A percentile compares a stretch with the other conserved stretches of the same genome.
Conservation (phyloP, 140 eudicot genomes). For the Ambrosia hybrid region DNA sequence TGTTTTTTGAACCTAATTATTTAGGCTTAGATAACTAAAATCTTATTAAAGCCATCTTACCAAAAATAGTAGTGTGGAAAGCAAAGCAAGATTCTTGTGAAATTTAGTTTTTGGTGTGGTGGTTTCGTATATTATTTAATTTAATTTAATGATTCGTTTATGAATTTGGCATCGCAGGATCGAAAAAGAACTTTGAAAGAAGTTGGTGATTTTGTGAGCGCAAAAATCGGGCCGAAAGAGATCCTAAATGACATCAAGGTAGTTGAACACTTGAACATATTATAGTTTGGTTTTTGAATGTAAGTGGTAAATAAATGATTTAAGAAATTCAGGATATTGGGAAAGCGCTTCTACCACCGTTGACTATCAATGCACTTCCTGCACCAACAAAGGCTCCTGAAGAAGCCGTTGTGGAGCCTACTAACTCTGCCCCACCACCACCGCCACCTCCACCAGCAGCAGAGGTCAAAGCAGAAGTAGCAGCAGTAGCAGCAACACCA, state of each 20-base stretch:
- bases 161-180: conserved; percentile 55
- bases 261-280: conserved; percentile 3
- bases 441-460: conserved; percentile 40
- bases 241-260: conserved; percentile 81
- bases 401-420: conserved; percentile 43
- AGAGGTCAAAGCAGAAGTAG: conserved; percentile 28
- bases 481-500: conserved; percentile 21
- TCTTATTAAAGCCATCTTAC: no score
- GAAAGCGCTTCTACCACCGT: conserved; percentile 76
- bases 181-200: conserved; percentile 67
- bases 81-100: neutral
- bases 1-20: no score
- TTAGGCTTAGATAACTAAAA: no score
- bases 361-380: conserved; percentile 56
- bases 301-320: conserved; percentile 2
- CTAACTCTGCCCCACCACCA: conserved; percentile 27
- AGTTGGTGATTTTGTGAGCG: conserved; percentile 61
- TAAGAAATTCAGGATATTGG: conserved; percentile 65
- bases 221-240: conserved; percentile 73
- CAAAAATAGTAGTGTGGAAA: neutral
- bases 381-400: conserved; percentile 53
- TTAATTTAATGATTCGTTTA: conserved; percentile 7
- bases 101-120: conserved; percentile 18
- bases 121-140: neutral
- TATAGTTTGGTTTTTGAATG: neutral